Conservation (phyloP, 2,329 filamentous ascomycete genomes). For the Fusarium anthophilum region DNA sequence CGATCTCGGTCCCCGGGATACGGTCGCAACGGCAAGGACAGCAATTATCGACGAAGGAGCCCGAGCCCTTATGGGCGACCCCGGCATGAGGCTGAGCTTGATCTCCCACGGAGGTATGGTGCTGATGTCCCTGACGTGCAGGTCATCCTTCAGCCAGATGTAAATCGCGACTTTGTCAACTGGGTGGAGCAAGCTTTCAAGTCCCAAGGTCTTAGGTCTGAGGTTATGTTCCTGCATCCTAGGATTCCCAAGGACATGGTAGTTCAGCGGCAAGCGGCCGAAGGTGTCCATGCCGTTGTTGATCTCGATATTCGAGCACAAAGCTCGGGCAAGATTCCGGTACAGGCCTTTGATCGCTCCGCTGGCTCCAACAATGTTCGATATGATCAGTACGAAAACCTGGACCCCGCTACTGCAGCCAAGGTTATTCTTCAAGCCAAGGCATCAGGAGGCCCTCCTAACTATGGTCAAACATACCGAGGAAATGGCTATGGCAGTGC, state of each 20-base stretch:
- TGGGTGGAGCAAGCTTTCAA: slow-evolving; percentile 84
- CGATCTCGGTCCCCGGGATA: slow-evolving; percentile 74
- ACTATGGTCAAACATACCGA: slow-evolving; percentile 46
- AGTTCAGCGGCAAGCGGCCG: slow-evolving; percentile 85
- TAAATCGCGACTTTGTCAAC: slow-evolving; percentile 80
- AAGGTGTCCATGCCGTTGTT: slow-evolving; percentile 87
- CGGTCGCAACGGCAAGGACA: slow-evolving; percentile 55
- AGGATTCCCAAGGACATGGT: slow-evolving; percentile 80
- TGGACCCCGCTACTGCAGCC: slow-evolving; percentile 80
- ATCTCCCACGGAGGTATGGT: slow-evolving; percentile 77
- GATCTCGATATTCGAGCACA: slow-evolving; percentile 78
- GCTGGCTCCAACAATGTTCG: slow-evolving; percentile 77
- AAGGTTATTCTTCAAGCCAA: slow-evolving; percentile 83
- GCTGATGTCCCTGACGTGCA: slow-evolving; percentile 88
- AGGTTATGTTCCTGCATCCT: slow-evolving; percentile 82
- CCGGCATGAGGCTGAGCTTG: slow-evolving; percentile 65
- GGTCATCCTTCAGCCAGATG: slow-evolving; percentile 81
- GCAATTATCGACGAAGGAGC: slow-evolving; percentile 73
- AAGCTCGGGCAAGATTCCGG: slow-evolving; percentile 74
- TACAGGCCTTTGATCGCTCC: slow-evolving; percentile 87
- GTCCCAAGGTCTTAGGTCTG: slow-evolving; percentile 75
- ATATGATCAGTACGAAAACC: slow-evolving; percentile 87
- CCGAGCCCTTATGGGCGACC: slow-evolving; percentile 69
- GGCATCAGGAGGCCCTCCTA: slow-evolving; percentile 46
- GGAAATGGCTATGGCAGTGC: slow-evolving; percentile 42